These are phyloP conservation scores for Urochloa ruziziensis DNA, from an alignment of 176 grass and related monocot genomes.

Conservation along the genomic window DNA sequence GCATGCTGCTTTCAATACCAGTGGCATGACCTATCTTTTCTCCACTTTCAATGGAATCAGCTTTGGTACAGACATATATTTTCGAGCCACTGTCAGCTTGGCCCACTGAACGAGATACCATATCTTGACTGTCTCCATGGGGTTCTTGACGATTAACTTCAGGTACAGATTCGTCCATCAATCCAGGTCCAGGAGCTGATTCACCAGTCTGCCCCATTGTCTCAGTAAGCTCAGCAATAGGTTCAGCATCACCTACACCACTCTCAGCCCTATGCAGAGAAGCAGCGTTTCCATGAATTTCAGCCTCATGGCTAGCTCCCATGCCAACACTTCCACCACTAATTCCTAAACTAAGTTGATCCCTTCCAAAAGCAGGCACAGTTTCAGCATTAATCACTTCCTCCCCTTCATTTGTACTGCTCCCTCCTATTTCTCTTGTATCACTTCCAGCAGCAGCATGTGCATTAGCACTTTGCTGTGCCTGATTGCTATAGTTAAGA, in stretches of 20 bases:
- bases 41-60: slow-evolving; percentile 93
- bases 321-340: slow-evolving; percentile 97
- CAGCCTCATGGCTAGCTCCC: slow-evolving; percentile 96
- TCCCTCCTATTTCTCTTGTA: slow-evolving; percentile 83
- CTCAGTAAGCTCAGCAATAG: slow-evolving; percentile 82
- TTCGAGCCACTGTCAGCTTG: slow-evolving; percentile 96
- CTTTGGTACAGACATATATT: slow-evolving; percentile 75
- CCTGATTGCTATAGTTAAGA: slow-evolving; percentile 94
- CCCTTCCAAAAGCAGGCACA: slow-evolving; percentile 60
- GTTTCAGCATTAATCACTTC: slow-evolving; percentile 94
- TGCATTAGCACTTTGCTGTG: slow-evolving; percentile 79
- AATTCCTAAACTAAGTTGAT: slow-evolving; percentile 84
- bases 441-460: slow-evolving; percentile 84
- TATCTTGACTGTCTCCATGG: slow-evolving; percentile 87
- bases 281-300: slow-evolving; percentile 90
- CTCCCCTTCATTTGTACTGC: slow-evolving; percentile 96
- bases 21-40: slow-evolving; percentile 66
- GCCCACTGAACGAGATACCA: slow-evolving; percentile 70
- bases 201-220: slow-evolving; percentile 96
- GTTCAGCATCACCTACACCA: slow-evolving; percentile 85
- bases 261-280: slow-evolving; percentile 86
- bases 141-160: slow-evolving; percentile 61
- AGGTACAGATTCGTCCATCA: slow-evolving; percentile 81
- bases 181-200: slow-evolving; percentile 77
- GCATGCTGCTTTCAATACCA: slow-evolving; percentile 56